phyloP scores from a whole-genome alignment of 768 basidiomycete species.

The Auriscalpium vulgare region DNA sequence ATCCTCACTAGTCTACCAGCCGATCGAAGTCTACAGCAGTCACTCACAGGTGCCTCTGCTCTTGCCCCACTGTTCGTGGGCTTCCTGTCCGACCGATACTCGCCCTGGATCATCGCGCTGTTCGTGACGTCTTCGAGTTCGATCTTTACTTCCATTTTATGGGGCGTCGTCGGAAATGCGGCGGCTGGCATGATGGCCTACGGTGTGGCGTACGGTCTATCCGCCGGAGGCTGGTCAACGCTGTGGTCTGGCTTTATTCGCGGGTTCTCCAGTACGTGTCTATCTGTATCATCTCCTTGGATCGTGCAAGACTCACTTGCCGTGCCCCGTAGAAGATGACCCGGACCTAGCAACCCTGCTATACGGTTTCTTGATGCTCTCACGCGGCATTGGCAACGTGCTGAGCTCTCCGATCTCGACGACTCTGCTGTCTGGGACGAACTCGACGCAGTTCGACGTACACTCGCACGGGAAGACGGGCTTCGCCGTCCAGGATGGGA shows the following conservation, averaged over 20 bases:
- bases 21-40: no score
- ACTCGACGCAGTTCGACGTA: background rate
- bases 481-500: background rate
- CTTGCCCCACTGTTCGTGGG: no score
- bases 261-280: slow-evolving; percentile 16
- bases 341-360: slow-evolving; percentile 16
- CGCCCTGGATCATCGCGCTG: no score
- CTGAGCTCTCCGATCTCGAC: slow-evolving; percentile 23
- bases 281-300: background rate
- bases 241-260: slow-evolving; percentile 24
- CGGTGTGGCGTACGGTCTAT: slow-evolving; percentile 22
- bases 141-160: no score
- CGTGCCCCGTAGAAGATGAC: slow-evolving; percentile 16
- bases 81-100: no score
- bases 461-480: background rate
- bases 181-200: slow-evolving; percentile 11
- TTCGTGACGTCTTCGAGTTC: no score
- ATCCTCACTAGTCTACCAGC: no score
- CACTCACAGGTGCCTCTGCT: no score
- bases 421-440: slow-evolving; percentile 5
- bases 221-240: slow-evolving; percentile 27
- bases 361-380: slow-evolving; percentile 18
- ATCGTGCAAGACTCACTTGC: background rate
- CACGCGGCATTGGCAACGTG: slow-evolving; percentile 21
- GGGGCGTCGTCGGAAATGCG: no score